Evolutionary conservation across 331 rosid species (phyloP), one percentile per base, ranked within the genome.

Genomic region (Saraca asoca): DNA sequence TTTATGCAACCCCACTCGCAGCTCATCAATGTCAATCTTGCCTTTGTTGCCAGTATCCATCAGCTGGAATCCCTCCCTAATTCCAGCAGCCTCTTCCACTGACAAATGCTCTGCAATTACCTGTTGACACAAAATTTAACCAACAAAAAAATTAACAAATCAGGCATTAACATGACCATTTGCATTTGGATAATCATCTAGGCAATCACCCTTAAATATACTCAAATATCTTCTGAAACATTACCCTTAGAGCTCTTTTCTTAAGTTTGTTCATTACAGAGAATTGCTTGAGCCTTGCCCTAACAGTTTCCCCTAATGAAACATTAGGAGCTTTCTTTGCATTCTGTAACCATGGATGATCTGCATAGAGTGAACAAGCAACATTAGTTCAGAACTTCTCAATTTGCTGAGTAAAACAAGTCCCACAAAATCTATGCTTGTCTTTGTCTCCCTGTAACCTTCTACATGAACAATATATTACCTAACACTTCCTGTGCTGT

Each of bases 221-320:
- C 42, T 42, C 12, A 58, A 34, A 60, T 58, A 57, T 34, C 18
- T 62, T 66, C 62, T 48, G 60, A 70, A 59, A 62, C 62, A 72
- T 71, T 90, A 94, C 99, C 99, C 91, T 80, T 52, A 94, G 77
- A 75, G 97, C 99, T 39, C 88, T 85, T 82, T 90, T 94, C 99
- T 94, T 90, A 62, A 94, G 96, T 84, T 94, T 94, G 86, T 94
- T 94, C 99, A 94, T 94, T 43, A 91, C 83, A 61, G 99, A 85
- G 76, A 94, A 94, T 73, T 94, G 99, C 89, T 77, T 90, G 49
- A 94, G 88, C 74, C 96, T 85, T 67, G 99, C 96, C 74, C 66
- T 88, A 15, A 94, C 99, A 42, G 92, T 85, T 85, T 94, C 97
- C 73, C 97, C 99, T 43, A 94, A 76, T 11, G 96, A 83, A 74